Conservation (phyloP, 257 asterid species). For the Ilex asprella region DNA sequence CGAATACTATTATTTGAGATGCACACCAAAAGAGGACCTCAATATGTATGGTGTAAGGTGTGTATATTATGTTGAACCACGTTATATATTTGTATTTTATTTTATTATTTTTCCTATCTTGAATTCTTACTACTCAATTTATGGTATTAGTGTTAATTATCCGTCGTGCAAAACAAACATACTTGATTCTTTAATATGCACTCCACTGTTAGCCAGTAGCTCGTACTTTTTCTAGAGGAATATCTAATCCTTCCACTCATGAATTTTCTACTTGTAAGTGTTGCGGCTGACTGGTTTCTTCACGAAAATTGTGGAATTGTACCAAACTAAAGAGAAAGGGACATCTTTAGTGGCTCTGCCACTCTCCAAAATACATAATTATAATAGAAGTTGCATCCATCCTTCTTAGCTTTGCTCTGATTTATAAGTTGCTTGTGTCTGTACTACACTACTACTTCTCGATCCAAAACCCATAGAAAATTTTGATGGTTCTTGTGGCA, state of each 20-base stretch:
- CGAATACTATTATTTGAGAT: no score
- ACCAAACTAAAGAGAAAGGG: conserved; percentile 38
- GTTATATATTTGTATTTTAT: no score
- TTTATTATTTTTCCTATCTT: no score
- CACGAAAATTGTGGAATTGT: conserved; percentile 16
- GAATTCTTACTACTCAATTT: no score
- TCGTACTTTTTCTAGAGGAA: not conserved
- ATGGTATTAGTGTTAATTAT: no score
- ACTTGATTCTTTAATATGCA: no score
- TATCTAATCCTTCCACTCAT: conserved; percentile 11
- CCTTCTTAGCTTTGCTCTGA: not conserved
- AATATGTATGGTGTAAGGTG: no score
- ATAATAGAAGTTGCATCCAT: conserved; percentile 3
- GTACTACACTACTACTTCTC: conserved; percentile 2
- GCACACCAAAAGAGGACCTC: no score
- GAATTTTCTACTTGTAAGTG: not conserved
- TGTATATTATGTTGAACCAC: no score
- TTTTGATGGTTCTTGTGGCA: conserved; percentile 1
- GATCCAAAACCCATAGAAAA: not conserved
- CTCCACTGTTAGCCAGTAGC: no score
- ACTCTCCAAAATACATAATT: conserved; percentile 11
- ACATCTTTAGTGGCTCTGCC: conserved; percentile 28
- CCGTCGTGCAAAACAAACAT: no score
- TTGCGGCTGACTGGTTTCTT: conserved; percentile 14
- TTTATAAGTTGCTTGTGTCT: conserved; percentile 29